Evolutionary conservation across 106 monocot species (phyloP).

Genomic region (Dendrobium nobile): DNA sequence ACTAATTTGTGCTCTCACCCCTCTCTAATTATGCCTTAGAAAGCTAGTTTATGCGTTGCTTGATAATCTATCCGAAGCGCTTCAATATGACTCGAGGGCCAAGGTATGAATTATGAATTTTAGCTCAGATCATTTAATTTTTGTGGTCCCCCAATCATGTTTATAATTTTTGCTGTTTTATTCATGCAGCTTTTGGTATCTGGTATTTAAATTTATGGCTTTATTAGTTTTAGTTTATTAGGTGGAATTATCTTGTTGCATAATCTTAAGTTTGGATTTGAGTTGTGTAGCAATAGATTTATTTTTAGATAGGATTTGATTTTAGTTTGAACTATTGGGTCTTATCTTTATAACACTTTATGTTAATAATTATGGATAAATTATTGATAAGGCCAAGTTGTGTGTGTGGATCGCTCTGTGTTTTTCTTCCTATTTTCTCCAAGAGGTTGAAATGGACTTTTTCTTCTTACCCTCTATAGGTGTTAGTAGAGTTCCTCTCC

Average conservation of each 20-base stretch:
- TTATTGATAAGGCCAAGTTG: too few relatives aligned
- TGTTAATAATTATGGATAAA: too few relatives aligned
- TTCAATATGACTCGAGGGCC: slow-evolving; percentile 53
- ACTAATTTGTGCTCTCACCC: background rate
- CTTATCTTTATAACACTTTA: too few relatives aligned
- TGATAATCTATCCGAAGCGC: slow-evolving; percentile 55
- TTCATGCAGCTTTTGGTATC: background rate
- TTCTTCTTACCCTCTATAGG: too few relatives aligned
- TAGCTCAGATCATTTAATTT: background rate
- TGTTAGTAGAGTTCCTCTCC: too few relatives aligned
- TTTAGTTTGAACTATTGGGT: too few relatives aligned
- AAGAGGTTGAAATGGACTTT: too few relatives aligned
- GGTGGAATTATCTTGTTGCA: background rate
- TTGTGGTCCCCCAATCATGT: background rate
- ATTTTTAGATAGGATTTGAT: too few relatives aligned
- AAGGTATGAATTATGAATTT: slow-evolving; percentile 33
- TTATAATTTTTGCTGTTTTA: background rate
- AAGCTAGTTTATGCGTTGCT: slow-evolving; percentile 54
- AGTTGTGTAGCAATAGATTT: too few relatives aligned
- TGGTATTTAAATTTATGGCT: background rate
- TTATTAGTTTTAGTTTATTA: background rate
- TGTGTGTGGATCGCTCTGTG: too few relatives aligned
- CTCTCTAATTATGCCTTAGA: slow-evolving; percentile 29
- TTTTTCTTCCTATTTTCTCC: too few relatives aligned
- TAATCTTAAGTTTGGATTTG: background rate